These are phyloP conservation scores for Russula vinacea DNA, from an alignment of 768 basidiomycete species.

Conservation along the genomic window DNA sequence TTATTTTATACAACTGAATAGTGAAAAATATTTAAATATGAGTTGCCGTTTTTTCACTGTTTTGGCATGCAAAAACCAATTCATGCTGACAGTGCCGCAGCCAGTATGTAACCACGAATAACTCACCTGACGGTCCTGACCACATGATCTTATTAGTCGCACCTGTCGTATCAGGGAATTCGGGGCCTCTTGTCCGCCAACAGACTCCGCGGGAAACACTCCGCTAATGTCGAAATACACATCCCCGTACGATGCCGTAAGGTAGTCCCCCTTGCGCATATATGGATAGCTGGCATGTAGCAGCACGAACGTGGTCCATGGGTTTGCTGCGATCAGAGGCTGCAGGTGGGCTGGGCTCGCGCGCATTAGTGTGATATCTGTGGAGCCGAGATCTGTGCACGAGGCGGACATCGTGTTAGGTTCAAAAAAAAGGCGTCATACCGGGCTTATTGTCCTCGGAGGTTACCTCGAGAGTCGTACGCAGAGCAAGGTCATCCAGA, in stretches of 20 bases:
- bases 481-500: conserved; percentile 66
- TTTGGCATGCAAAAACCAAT: too few species aligned
- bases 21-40: too few species aligned
- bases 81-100: too few species aligned
- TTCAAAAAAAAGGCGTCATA: conserved; percentile 36
- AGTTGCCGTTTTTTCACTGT: too few species aligned
- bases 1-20: too few species aligned
- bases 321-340: conserved; percentile 60
- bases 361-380: conserved; percentile 55
- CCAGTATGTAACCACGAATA: neutral
- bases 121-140: conserved; percentile 76
- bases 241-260: conserved; percentile 66
- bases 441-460: conserved; percentile 57
- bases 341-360: conserved; percentile 68
- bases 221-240: conserved; percentile 53
- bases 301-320: conserved; percentile 61
- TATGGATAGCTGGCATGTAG: conserved; percentile 78
- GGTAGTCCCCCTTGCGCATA: conserved; percentile 73
- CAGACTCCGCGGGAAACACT: conserved; percentile 67
- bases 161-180: conserved; percentile 58
- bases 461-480: conserved; percentile 52
- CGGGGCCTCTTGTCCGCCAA: conserved; percentile 59
- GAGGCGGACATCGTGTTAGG: too few species aligned
- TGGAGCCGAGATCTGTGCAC: conserved; percentile 79
- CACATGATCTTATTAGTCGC: conserved; percentile 76